These are phyloP conservation scores for Fusarium sp. DNA, from an alignment of 2,329 filamentous ascomycete genomes.

Conservation along the genomic window DNA sequence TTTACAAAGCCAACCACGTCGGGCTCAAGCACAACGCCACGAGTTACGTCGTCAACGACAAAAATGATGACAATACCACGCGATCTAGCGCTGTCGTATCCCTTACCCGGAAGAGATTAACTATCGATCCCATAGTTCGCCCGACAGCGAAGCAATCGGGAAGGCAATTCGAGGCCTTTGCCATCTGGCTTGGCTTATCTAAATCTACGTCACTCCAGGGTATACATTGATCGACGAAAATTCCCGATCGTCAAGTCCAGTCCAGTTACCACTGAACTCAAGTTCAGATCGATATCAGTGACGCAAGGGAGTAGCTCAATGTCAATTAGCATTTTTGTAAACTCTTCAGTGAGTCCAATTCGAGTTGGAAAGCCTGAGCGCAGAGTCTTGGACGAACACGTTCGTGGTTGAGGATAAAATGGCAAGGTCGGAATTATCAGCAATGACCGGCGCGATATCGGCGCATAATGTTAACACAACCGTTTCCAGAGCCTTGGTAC, in stretches of 20 bases:
- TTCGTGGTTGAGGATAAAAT: background rate
- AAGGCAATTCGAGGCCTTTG: constrained; percentile 7
- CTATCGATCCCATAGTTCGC: constrained; percentile 24
- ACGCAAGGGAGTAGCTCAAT: constrained; percentile 3
- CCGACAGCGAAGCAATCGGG: constrained; percentile 5
- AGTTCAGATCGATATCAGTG: constrained; percentile 16
- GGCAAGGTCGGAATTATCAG: background rate
- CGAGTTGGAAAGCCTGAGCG: background rate
- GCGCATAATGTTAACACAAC: background rate
- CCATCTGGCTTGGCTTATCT: constrained; percentile 19
- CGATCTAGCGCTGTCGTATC: constrained; percentile 6
- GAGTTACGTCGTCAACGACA: background rate
- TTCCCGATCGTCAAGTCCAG: constrained; percentile 5
- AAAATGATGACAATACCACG: constrained; percentile 8
- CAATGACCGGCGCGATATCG: background rate
- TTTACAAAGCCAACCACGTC: background rate
- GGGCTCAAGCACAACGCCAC: constrained; percentile 25
- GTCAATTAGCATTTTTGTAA: background rate
- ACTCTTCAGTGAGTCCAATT: background rate
- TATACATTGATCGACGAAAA: constrained; percentile 23
- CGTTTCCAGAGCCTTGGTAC: background rate
- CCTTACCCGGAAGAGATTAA: constrained; percentile 19
- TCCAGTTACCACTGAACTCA: background rate
- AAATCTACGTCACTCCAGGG: constrained; percentile 28
- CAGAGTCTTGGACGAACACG: background rate